A percentile compares a stretch with the other conserved stretches of the same genome.
Conservation (phyloP, 2,329 filamentous ascomycete genomes). For the Cordyceps tenuipes region DNA sequence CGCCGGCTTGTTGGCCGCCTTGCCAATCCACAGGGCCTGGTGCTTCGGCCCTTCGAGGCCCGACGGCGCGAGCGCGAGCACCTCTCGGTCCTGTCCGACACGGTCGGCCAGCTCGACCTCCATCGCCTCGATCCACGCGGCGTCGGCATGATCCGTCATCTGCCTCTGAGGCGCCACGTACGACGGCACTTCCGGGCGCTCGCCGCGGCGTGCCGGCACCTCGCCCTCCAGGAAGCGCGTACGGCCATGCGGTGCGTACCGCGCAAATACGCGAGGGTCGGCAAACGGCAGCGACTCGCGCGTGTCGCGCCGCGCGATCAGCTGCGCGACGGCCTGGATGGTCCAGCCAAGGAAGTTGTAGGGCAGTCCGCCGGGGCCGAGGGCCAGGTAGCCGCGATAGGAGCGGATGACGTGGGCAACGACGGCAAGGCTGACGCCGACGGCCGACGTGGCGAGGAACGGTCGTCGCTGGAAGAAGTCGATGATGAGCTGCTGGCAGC, state of each 20-base stretch:
- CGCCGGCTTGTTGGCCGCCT: background rate
- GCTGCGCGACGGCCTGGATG: conserved; percentile 25
- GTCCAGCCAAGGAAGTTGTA: conserved; percentile 35
- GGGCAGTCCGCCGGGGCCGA: conserved; percentile 36
- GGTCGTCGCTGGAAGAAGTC: background rate
- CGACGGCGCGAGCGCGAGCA: background rate
- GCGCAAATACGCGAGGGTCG: conserved; percentile 14
- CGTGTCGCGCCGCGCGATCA: conserved; percentile 26
- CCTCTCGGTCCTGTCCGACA: background rate
- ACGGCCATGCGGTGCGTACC: conserved; percentile 20
- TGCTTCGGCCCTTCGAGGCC: conserved; percentile 7
- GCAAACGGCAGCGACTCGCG: conserved; percentile 22
- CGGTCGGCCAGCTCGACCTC: conserved; percentile 19
- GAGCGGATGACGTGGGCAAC: conserved; percentile 19
- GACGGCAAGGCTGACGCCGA: conserved; percentile 1
- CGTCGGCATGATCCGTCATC: conserved; percentile 18
- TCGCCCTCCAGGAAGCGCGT: conserved; percentile 16
- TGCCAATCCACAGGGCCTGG: conserved; percentile 8
- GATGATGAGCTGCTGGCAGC: background rate
- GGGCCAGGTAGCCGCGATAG: conserved; percentile 32
- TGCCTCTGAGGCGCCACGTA: conserved; percentile 33
- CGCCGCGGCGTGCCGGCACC: conserved; percentile 16
- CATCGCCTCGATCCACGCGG: conserved; percentile 16
- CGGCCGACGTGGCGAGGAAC: background rate
- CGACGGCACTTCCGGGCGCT: conserved; percentile 25